A percentile compares a stretch with the other conserved stretches of the same genome.
phyloP scores from a whole-genome alignment of 1,284 basidiomycete species.

The Irpex sp. region DNA sequence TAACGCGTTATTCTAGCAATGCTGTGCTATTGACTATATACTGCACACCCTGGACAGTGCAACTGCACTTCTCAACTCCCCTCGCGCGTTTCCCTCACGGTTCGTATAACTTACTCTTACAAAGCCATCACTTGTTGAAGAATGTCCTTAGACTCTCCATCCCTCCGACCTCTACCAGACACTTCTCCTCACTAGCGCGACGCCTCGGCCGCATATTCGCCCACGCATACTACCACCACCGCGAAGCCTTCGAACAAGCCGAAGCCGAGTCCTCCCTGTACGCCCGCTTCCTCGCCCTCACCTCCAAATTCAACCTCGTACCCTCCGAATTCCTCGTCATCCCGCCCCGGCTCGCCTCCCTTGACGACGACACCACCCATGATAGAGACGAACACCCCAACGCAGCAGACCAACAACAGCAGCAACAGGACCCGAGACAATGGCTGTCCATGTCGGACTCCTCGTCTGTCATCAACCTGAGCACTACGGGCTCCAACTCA shows the following conservation, averaged over 20 bases:
- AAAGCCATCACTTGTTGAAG: not conserved
- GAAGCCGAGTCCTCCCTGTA: slow-evolving; percentile 92
- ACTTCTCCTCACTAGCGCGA: slow-evolving; percentile 85
- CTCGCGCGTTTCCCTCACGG: slow-evolving; percentile 89
- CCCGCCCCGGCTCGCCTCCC: slow-evolving; percentile 37
- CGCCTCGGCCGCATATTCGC: slow-evolving; percentile 93
- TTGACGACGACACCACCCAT: slow-evolving; percentile 32
- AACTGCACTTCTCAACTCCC: slow-evolving; percentile 89
- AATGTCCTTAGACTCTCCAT: slow-evolving; percentile 61
- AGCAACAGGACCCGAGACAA: not conserved
- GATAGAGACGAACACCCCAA: slow-evolving; percentile 32
- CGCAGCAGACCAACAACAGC: not conserved
- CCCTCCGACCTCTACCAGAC: slow-evolving; percentile 75
- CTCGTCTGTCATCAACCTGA: slow-evolving; percentile 8
- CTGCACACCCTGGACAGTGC: slow-evolving; percentile 93
- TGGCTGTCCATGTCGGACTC: slow-evolving; percentile 1
- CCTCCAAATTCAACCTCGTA: slow-evolving; percentile 79
- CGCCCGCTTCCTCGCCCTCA: slow-evolving; percentile 85
- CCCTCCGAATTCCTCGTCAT: slow-evolving; percentile 81
- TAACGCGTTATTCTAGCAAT: slow-evolving; percentile 52
- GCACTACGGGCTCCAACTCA: slow-evolving; percentile 19
- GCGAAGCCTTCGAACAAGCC: slow-evolving; percentile 85
- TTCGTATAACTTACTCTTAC: slow-evolving; percentile 28
- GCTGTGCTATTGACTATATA: slow-evolving; percentile 97
- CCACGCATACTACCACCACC: slow-evolving; percentile 93